Conservation (phyloP, 139 green algal genomes). For the Pleodorina starrii region DNA sequence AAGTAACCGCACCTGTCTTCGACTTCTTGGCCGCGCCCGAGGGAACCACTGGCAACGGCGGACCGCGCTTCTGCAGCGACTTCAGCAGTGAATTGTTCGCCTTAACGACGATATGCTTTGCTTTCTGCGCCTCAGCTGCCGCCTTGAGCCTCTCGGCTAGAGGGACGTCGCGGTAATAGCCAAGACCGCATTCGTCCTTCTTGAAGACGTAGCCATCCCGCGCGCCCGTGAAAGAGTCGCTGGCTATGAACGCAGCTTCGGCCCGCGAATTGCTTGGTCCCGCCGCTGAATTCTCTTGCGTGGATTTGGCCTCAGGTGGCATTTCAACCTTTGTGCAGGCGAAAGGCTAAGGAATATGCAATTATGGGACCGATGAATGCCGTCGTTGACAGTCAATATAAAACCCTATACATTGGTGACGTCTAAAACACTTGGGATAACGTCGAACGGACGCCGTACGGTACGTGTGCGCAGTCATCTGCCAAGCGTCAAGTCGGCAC, state of each 20-base stretch:
- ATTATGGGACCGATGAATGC: too few relatives aligned
- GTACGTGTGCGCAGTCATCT: too few relatives aligned
- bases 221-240: neutral
- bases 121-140: neutral
- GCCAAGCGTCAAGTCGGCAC: too few relatives aligned
- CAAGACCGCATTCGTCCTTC: constrained; percentile 20
- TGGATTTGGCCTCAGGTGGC: neutral
- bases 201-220: constrained; percentile 53
- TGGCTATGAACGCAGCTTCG: constrained; percentile 1
- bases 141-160: neutral
- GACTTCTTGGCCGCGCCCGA: constrained; percentile 54
- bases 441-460: too few relatives aligned
- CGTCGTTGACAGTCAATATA: neutral
- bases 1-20: constrained; percentile 55
- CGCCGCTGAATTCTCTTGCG: neutral
- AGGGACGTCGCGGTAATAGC: constrained; percentile 54
- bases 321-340: too few relatives aligned
- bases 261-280: neutral
- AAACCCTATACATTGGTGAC: too few relatives aligned
- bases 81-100: constrained; percentile 59
- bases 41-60: neutral
- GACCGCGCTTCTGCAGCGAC: constrained; percentile 43
- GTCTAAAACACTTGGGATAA: too few relatives aligned
- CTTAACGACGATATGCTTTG: constrained; percentile 57
- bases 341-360: too few relatives aligned